Base-by-base conservation (phyloP, 177 flowering plant genomes). In the Vitis hybrid region DNA sequence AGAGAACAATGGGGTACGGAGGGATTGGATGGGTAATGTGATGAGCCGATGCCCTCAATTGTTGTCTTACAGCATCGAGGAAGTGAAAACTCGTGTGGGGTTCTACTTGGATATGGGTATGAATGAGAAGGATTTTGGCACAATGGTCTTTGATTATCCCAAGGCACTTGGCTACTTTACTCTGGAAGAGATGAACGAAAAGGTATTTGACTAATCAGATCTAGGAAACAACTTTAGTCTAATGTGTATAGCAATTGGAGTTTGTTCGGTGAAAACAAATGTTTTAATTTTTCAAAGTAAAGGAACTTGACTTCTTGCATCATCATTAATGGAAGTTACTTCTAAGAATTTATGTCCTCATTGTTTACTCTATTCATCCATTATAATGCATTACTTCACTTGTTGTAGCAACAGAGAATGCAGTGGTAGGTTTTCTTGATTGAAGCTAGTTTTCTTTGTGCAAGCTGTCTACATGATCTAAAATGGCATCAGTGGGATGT, bases 21-120 rank as follows among this genome's bases (percentile, higher is more conserved):
- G 81, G 75, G 96, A 85, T 15, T 95, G 99, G 97, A 88, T 93
- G 89, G 99, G 98, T n/a, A 84, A 66, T 76, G 87, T 91, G 22
- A 76, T 95, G 26, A 79, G 88, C 61, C 80, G 93, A 16, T 95
- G 93, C 77, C 97, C 98, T 29, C 76, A 81, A 53, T 63, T 89
- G 64, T 72, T 87, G 76, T 74, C 77, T 55, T 84, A 65, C 61
- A 79, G 69, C 81, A 76, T 86, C 68, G 88, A 86, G 45, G 91
- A 89, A 72, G 16, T 87, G 66, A 86, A 70, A 58, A 55, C 67
- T 33, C 98, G 93, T 7, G 88, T 83, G 6, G 77, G 62, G 19
- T 95, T 95, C 72, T 95, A 79, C 81, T 59, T 86, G 75, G 82
- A 84, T 70, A 81, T 95, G 97, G 94, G 97, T 13, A 86, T 95